A percentile compares a stretch with the other conserved stretches of the same genome.
Conservation (phyloP, 2,329 filamentous ascomycete species). For the Allantophomopsis cytisporea region DNA sequence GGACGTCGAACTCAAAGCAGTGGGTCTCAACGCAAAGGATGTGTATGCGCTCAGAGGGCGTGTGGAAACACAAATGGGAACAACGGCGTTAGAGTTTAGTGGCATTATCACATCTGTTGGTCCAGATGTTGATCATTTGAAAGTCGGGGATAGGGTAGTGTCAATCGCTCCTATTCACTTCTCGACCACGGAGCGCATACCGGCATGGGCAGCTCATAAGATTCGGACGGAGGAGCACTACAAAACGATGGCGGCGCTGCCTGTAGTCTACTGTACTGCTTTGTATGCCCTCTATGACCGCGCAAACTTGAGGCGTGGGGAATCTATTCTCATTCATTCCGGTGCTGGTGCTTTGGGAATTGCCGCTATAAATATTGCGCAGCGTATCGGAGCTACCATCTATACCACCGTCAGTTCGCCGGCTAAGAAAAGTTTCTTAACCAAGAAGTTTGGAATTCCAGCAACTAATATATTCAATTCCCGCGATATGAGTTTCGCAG, state of each 20-base stretch:
- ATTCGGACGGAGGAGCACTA: constrained; percentile 25
- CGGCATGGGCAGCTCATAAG: not conserved
- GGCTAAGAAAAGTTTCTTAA: constrained; percentile 24
- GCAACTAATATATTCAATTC: constrained; percentile 22
- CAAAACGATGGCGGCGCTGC: constrained; percentile 23
- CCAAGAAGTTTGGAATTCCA: constrained; percentile 20
- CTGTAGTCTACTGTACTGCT: constrained; percentile 26
- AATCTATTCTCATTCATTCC: constrained; percentile 10
- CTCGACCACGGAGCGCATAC: not conserved
- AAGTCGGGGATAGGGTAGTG: constrained; percentile 25
- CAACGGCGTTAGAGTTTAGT: constrained; percentile 20
- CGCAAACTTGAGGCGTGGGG: constrained; percentile 21
- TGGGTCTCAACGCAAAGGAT: constrained; percentile 30
- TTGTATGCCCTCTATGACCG: constrained; percentile 26
- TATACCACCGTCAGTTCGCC: constrained; percentile 25
- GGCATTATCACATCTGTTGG: constrained; percentile 19
- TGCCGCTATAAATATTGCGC: constrained; percentile 15
- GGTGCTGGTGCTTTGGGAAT: constrained; percentile 9
- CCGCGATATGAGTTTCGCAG: constrained; percentile 18
- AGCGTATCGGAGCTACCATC: constrained; percentile 20
- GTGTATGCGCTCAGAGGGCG: constrained; percentile 7
- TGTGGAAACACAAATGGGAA: constrained; percentile 15
- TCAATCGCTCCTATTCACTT: constrained; percentile 11
- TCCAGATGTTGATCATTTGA: constrained; percentile 14
- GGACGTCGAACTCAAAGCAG: constrained; percentile 20